These are phyloP conservation scores for Apophysomyces trapeziformis DNA, from an alignment of 371 early-diverging fungal genomes.

Conservation along the genomic window DNA sequence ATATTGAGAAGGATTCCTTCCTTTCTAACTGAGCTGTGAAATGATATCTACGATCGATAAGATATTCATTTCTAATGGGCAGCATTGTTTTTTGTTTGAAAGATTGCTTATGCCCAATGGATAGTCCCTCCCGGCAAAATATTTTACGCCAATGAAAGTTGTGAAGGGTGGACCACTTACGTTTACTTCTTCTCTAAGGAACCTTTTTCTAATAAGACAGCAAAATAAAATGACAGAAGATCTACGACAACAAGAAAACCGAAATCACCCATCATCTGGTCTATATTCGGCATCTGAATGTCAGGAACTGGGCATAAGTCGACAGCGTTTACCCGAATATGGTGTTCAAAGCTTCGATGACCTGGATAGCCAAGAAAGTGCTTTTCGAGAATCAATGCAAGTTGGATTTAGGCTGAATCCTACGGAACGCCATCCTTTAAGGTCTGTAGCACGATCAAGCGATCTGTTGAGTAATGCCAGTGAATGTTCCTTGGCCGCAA, in stretches of 20 bases:
- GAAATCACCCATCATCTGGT: not conserved
- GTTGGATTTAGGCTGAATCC: not conserved
- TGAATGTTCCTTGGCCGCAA: not conserved
- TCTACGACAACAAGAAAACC: not conserved
- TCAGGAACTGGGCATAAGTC: not conserved
- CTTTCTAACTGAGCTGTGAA: too few species aligned
- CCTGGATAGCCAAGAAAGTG: conserved; percentile 4
- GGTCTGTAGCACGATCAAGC: not conserved
- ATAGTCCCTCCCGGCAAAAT: too few species aligned
- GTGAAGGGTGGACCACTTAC: too few species aligned
- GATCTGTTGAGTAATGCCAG: conserved; percentile 4
- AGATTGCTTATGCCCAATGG: too few species aligned
- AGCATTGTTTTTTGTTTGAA: too few species aligned
- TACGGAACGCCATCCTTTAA: not conserved
- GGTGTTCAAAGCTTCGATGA: conserved; percentile 16
- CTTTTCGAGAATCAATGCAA: conserved; percentile 8
- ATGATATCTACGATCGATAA: too few species aligned
- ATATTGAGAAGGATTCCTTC: too few species aligned
- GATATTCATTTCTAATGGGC: too few species aligned
- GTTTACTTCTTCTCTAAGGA: too few species aligned
- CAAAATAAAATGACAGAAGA: conserved; percentile 1
- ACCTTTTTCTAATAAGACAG: too few species aligned
- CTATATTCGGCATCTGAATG: not conserved
- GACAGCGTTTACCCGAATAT: conserved; percentile 2
- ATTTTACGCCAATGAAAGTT: too few species aligned